Percentiles rank a stretch among this genome's conserved stretches.
phyloP scores from a whole-genome alignment of 2,329 filamentous ascomycete genomes.

The Ceratocystis papillata region DNA sequence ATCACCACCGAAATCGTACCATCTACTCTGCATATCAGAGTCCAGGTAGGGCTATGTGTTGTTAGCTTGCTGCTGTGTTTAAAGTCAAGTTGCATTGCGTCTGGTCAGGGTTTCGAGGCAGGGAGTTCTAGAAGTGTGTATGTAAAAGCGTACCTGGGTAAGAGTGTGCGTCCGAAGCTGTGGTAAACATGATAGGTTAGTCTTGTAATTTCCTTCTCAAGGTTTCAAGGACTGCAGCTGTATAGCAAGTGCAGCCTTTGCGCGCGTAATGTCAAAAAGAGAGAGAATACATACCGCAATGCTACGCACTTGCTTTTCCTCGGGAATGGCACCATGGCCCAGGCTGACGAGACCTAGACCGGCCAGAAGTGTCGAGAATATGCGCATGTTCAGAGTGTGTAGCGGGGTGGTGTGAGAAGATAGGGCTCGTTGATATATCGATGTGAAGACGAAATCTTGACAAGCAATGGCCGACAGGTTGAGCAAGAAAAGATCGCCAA shows the following conservation, averaged over 20 bases:
- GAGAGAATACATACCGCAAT: conserved; percentile 25
- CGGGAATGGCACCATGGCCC: conserved; percentile 17
- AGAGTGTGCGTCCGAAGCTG: conserved; percentile 83
- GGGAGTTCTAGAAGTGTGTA: conserved; percentile 16
- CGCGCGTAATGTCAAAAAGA: neutral
- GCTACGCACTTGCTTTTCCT: conserved; percentile 25
- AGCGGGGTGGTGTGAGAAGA: neutral
- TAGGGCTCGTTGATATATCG: neutral
- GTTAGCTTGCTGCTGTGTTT: conserved; percentile 21
- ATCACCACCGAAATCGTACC: conserved; percentile 98
- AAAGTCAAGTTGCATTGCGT: conserved; percentile 25
- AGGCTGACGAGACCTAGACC: conserved; percentile 21
- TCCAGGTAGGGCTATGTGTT: conserved; percentile 75
- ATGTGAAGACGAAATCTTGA: neutral
- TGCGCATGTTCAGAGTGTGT: conserved; percentile 18
- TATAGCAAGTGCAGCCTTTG: neutral
- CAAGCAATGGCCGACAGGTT: neutral
- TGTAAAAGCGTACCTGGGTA: conserved; percentile 51
- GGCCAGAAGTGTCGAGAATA: conserved; percentile 23
- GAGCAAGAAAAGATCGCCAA: neutral
- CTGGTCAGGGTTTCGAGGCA: conserved; percentile 23
- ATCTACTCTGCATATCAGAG: conserved; percentile 94
- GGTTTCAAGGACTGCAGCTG: too few species aligned
- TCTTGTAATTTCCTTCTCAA: neutral
- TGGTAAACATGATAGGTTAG: conserved; percentile 24